Conservation (phyloP, 805 yeast genomes). For the Pichia cabralensis region DNA sequence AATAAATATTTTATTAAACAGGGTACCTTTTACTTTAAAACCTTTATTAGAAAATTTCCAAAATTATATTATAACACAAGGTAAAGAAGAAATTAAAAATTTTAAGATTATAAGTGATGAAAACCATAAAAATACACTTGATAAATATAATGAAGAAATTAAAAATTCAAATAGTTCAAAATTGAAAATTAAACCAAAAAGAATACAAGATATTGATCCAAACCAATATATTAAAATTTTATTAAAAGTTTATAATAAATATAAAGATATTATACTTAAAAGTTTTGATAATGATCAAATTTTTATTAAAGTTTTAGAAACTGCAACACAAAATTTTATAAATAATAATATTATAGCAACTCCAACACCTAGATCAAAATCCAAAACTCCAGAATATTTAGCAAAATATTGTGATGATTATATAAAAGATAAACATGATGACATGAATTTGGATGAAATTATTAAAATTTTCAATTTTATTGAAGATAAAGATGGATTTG, state of each 20-base stretch:
- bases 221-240: constrained; percentile 71
- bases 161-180: not conserved
- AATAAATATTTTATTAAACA: constrained; percentile 63
- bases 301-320: constrained; percentile 80
- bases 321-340: constrained; percentile 77
- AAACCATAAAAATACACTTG: not conserved
- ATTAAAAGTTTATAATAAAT: constrained; percentile 58
- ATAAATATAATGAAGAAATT: constrained; percentile 3
- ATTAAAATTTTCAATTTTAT: constrained; percentile 81
- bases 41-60: constrained; percentile 70
- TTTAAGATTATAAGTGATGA: constrained; percentile 28
- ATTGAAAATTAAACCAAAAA: constrained; percentile 3
- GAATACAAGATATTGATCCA: constrained; percentile 37
- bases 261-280: constrained; percentile 47
- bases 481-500: constrained; percentile 92
- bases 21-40: constrained; percentile 71
- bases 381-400: constrained; percentile 86
- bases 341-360: constrained; percentile 76
- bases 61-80: constrained; percentile 58
- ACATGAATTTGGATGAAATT: constrained; percentile 74
- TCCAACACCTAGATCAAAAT: constrained; percentile 44
- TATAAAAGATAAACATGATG: constrained; percentile 66
- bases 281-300: constrained; percentile 69
- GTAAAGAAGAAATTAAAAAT: constrained; percentile 50
- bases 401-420: constrained; percentile 84